Base-by-base conservation (phyloP, 371 early-diverging fungal species). In the Lichtheimia hyalospora region DNA sequence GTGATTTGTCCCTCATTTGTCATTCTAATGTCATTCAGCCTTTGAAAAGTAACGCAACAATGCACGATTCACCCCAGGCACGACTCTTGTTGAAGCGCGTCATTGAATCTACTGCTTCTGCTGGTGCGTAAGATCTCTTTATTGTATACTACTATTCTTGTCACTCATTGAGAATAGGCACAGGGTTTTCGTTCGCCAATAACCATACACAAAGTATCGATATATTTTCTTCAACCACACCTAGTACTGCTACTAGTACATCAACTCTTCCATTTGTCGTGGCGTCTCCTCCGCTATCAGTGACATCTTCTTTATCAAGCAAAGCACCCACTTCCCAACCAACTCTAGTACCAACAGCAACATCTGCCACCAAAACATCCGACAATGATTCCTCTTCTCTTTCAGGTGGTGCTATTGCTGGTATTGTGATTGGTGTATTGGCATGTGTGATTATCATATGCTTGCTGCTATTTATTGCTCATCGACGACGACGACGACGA, bases 341-440 rank as follows among this genome's bases (percentile, higher is more conserved):
- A 34, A 34, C 34, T 34, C 10, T 8, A 1, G 1, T 2, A 8
- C 6, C 5, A 34, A 10, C 34, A 34, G 6, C 34, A 34, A 23
- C 25, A 10, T 15, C 51, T 12, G 3, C 27, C 0, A 51, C 27
- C 4, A 2, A 25, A 51, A 51, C 51, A 27, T 27, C 51, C 14
- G 28, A 51, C 24, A 46, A 16, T 27, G 53, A 53, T 18, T 10
- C 40, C 12, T 53, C 53, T 15, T 40, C 53, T n/a, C 28, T 53
- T 21, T 53, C 53, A 15, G 53, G 53, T 10, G 53, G 53, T 21
- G 53, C 53, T 53, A 53, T 53, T 40, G 53, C 40, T 53, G 53
- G 53, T 40, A 40, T 53, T 40, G 53, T 53, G 16, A 21, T 53
- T n/a, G 53, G 40, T 53, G 53, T 53, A 1, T n/a, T 53, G 7